Evolutionary conservation across 768 basidiomycete species (phyloP), one percentile per base, ranked within the genome.

Genomic region (Gloeostereum incarnatum): DNA sequence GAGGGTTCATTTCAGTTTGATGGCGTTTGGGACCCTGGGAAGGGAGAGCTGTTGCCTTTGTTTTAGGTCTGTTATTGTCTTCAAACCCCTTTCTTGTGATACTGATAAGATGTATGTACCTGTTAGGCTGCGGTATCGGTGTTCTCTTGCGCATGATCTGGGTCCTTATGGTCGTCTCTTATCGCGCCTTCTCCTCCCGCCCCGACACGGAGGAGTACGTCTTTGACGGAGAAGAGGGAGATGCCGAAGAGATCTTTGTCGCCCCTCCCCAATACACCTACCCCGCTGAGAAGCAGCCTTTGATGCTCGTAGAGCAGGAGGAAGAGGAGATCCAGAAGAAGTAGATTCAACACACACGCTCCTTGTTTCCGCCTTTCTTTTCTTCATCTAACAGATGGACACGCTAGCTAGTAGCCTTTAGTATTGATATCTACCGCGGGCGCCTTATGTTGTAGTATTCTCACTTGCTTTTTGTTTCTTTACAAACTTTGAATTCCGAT

Each of bases 71-170:
- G 74, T 66, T n/a, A 31, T 31, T 11, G 22, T 13, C 6, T 31
- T 13, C 5, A 26, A 17, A 11, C 8, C 29, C 29, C 25, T 34
- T 31, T 29, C n/a, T 27, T 18, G 10, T 20, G n/a, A 4, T 23
- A 33, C 8, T 36, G 32, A 7, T 31, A 25, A 3, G 35, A 29
- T 35, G 13, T 23, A 41, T 20, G 49, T 29, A 31, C 35, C 33
- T 34, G 13, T 27, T 41, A 86, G 84, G 85, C n/a, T 87, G 83
- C 49, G 86, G 86, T 36, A 73, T 88, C 37, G 87, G 87, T 39
- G 86, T 88, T 31, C 69, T 90, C 18, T 56, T 89, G 41, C 69
- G 87, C 53, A 86, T 89, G 79, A 49, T 86, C 54, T 89, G 72
- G 70, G 85, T 89, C 46, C 51, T 88, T 47, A 53, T 67, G 21